These are phyloP conservation scores for Austropuccinia psidii DNA, from an alignment of 1,284 basidiomycete species.

Conservation along the genomic window DNA sequence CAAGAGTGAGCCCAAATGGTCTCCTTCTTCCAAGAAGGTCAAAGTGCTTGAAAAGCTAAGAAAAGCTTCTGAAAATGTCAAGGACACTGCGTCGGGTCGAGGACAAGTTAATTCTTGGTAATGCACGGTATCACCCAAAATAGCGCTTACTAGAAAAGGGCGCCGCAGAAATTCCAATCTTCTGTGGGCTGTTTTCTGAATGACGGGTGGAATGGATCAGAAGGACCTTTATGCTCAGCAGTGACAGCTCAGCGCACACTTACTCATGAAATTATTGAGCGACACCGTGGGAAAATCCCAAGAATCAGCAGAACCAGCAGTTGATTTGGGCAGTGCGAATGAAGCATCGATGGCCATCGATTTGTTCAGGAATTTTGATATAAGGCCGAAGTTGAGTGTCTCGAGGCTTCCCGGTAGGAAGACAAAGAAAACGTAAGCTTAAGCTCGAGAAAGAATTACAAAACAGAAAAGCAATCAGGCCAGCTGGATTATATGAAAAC, in stretches of 20 bases:
- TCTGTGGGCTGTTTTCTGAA: constrained; percentile 1
- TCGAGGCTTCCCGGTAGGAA: too few species aligned
- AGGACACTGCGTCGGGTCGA: not conserved
- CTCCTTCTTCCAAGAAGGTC: not conserved
- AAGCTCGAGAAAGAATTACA: too few species aligned
- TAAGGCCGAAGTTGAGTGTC: too few species aligned
- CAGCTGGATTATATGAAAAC: too few species aligned
- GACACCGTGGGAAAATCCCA: constrained; percentile 25
- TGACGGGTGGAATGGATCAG: not conserved
- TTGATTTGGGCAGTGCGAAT: not conserved
- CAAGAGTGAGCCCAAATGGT: not conserved
- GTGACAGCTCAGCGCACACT: too few species aligned
- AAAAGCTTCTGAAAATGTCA: constrained; percentile 17
- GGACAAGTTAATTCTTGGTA: not conserved
- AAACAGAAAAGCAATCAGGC: too few species aligned
- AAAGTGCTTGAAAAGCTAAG: not conserved
- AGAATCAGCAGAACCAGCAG: not conserved
- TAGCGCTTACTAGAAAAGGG: not conserved
- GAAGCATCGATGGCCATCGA: not conserved
- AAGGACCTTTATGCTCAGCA: too few species aligned
- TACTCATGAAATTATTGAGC: constrained; percentile 17
- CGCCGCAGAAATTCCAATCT: not conserved
- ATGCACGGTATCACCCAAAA: not conserved
- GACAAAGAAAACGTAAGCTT: too few species aligned
- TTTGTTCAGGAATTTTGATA: too few species aligned